These are phyloP conservation scores for Cicer cuneatum DNA, from an alignment of 306 rosid genomes.

Conservation along the genomic window DNA sequence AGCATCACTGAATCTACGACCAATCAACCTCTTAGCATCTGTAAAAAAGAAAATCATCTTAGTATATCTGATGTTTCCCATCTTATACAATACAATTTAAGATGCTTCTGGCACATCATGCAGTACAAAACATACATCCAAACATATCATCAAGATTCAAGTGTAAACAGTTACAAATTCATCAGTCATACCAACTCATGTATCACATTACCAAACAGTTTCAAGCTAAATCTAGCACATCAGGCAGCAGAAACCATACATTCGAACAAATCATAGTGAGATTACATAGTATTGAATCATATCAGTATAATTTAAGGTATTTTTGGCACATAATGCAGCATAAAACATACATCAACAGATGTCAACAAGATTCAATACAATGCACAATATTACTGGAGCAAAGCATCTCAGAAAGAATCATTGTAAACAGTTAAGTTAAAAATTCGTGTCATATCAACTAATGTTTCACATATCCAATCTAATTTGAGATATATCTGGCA, in stretches of 20 bases:
- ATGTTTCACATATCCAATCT: too few species aligned
- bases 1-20: slow-evolving; percentile 62
- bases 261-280: background rate
- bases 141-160: background rate
- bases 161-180: too few species aligned
- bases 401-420: too few species aligned
- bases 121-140: background rate
- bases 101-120: background rate
- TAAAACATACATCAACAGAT: background rate
- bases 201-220: background rate
- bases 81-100: background rate
- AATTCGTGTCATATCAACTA: too few species aligned
- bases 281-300: too few species aligned
- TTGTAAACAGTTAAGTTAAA: too few species aligned
- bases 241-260: background rate
- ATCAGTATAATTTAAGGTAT: too few species aligned
- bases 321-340: background rate
- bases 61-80: background rate
- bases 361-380: background rate
- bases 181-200: background rate
- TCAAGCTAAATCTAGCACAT: background rate
- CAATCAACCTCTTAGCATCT: slow-evolving; percentile 80
- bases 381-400: too few species aligned
- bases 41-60: background rate
- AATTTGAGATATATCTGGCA: too few species aligned